These are phyloP conservation scores for Russula sp. DNA, from an alignment of 768 basidiomycete species.

Conservation along the genomic window DNA sequence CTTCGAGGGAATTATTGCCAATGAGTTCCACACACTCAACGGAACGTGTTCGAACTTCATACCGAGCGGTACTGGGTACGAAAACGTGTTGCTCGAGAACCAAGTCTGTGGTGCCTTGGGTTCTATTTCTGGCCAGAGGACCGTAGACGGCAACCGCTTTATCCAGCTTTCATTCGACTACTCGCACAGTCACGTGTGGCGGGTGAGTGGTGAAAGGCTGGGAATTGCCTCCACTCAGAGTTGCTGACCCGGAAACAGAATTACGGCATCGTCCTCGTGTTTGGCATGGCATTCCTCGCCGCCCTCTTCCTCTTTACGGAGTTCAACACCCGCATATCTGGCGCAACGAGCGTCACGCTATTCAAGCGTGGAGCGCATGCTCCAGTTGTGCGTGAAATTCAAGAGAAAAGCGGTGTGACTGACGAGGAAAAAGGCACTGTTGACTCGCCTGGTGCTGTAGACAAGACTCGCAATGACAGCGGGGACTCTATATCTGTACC, in stretches of 20 bases:
- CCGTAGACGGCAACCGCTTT: constrained; percentile 58
- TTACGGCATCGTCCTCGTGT: constrained; percentile 63
- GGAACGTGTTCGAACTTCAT: constrained; percentile 56
- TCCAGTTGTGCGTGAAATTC: constrained; percentile 11
- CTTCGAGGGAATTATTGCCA: constrained; percentile 70
- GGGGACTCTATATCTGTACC: constrained; percentile 19
- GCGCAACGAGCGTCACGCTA: constrained; percentile 43
- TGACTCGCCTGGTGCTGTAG: background rate
- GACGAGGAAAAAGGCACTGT: constrained; percentile 29
- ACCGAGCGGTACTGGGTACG: constrained; percentile 59
- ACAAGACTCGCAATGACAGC: constrained; percentile 1
- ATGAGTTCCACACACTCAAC: constrained; percentile 72
- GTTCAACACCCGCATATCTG: constrained; percentile 36
- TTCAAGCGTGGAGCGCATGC: constrained; percentile 56
- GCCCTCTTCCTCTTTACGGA: constrained; percentile 57
- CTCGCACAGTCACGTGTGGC: constrained; percentile 44
- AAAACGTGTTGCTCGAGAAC: constrained; percentile 47
- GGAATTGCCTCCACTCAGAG: background rate
- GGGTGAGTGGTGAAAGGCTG: constrained; percentile 30
- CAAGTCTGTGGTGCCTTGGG: constrained; percentile 77
- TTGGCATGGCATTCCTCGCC: constrained; percentile 51
- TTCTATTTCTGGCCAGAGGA: constrained; percentile 49
- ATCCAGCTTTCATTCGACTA: constrained; percentile 40
- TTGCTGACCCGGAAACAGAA: constrained; percentile 36
- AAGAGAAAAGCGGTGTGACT: constrained; percentile 20